Evolutionary conservation across 805 yeast genomes (phyloP).

Genomic region (Zygoascus tannicola): DNA sequence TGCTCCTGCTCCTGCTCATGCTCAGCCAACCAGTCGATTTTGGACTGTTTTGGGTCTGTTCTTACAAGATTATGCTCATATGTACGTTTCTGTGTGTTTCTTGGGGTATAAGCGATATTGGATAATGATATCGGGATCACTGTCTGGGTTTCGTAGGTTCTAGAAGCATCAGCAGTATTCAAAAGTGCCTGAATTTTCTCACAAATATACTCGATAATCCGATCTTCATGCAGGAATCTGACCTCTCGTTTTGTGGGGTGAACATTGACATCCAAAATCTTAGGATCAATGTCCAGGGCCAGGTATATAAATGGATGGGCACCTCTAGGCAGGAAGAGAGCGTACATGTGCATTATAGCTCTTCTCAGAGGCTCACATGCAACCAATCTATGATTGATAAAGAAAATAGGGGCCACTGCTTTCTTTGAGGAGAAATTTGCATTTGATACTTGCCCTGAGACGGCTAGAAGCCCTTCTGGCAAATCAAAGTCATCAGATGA

Average conservation of each 20-base stretch:
- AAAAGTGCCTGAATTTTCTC: constrained; percentile 41
- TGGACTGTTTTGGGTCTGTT: constrained; percentile 58
- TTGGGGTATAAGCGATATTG: background rate
- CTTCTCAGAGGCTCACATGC: constrained; percentile 70
- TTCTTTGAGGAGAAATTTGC: constrained; percentile 66
- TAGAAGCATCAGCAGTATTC: constrained; percentile 50
- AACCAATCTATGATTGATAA: constrained; percentile 79
- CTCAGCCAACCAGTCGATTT: constrained; percentile 28
- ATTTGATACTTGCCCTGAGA: constrained; percentile 57
- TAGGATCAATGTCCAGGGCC: constrained; percentile 55
- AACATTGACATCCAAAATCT: constrained; percentile 79
- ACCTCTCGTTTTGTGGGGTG: constrained; percentile 96
- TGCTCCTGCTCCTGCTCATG: background rate
- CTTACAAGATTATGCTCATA: constrained; percentile 63
- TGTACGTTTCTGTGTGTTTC: constrained; percentile 22
- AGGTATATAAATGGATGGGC: constrained; percentile 68
- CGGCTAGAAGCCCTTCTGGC: constrained; percentile 37
- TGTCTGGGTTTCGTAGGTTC: constrained; percentile 61
- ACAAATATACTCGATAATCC: constrained; percentile 59
- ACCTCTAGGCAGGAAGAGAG: constrained; percentile 68
- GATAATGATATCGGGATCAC: constrained; percentile 29
- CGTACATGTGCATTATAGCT: constrained; percentile 54
- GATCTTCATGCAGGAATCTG: constrained; percentile 75
- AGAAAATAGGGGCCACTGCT: constrained; percentile 58
- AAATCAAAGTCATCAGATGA: constrained; percentile 21